Conservation (phyloP, 2,329 filamentous ascomycete species). For the Aulographum hederae region DNA sequence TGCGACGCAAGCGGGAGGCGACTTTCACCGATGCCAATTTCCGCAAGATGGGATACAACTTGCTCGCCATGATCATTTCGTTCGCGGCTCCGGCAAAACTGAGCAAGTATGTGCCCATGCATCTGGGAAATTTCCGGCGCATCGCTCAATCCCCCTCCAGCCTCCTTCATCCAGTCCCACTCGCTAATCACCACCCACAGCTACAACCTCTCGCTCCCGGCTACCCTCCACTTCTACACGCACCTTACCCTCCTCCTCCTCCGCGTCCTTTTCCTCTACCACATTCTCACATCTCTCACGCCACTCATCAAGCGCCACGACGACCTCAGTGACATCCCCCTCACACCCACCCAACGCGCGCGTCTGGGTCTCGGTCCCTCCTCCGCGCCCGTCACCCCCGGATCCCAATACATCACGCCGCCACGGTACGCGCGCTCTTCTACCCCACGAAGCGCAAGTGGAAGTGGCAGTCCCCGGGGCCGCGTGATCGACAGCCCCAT, state of each 20-base stretch:
- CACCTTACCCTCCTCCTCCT: background rate
- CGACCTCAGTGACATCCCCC: conserved; percentile 69
- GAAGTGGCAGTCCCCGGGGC: conserved; percentile 22
- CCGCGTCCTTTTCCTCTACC: conserved; percentile 37
- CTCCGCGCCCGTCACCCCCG: conserved; percentile 41
- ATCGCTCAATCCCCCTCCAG: conserved; percentile 9
- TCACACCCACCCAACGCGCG: conserved; percentile 75
- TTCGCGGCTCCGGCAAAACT: conserved; percentile 22
- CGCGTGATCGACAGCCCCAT: background rate
- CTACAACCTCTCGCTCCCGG: background rate
- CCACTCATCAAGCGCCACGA: conserved; percentile 59
- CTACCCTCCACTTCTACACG: conserved; percentile 1
- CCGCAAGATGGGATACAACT: conserved; percentile 50
- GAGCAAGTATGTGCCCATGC: conserved; percentile 12
- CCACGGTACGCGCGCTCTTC: conserved; percentile 66
- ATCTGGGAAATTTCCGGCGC: background rate
- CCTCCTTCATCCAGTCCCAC: background rate
- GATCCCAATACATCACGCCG: conserved; percentile 63
- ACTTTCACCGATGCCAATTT: conserved; percentile 67
- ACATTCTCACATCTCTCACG: conserved; percentile 50
- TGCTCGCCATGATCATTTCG: conserved; percentile 31
- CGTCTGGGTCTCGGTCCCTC: conserved; percentile 64
- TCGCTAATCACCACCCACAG: too few relatives aligned
- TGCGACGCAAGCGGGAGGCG: conserved; percentile 56
- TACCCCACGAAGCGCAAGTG: conserved; percentile 42